Percentiles rank a stretch among this genome's conserved stretches.
These are phyloP conservation scores for Pascua sp. DNA, from an alignment of 1,284 basidiomycete genomes.

Conservation along the genomic window DNA sequence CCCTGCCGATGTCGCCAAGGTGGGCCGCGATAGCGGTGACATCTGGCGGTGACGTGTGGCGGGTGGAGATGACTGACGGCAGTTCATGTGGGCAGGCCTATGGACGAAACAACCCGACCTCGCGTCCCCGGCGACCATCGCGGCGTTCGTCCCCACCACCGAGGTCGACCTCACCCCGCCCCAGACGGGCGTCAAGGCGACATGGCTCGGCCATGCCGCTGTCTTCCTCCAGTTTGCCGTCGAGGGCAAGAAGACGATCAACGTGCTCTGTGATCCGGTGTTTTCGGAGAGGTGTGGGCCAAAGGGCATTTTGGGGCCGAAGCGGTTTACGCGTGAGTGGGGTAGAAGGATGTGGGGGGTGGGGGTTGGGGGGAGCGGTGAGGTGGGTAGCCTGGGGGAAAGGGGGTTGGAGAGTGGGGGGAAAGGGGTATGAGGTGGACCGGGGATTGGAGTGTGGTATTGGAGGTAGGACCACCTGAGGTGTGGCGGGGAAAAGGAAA, in stretches of 20 bases:
- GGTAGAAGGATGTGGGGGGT: no score
- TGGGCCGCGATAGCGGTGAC: not conserved
- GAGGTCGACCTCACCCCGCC: slow-evolving; percentile 9
- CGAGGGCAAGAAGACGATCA: slow-evolving; percentile 49
- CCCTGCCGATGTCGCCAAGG: slow-evolving; percentile 14
- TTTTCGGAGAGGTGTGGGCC: slow-evolving; percentile 64
- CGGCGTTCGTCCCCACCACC: slow-evolving; percentile 7
- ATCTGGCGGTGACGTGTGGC: not conserved
- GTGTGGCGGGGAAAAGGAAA: no score
- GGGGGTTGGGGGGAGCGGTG: no score
- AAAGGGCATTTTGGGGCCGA: slow-evolving; percentile 54
- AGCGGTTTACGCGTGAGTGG: slow-evolving; percentile 56
- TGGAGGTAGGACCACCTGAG: no score
- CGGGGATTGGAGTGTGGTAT: no score
- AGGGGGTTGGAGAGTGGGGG: no score
- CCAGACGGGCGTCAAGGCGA: slow-evolving; percentile 55
- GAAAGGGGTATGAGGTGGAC: no score
- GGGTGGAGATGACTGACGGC: not conserved
- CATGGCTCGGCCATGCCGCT: slow-evolving; percentile 70
- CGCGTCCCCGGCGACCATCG: slow-evolving; percentile 7
- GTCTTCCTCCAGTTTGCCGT: slow-evolving; percentile 64
- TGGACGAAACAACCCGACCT: slow-evolving; percentile 28
- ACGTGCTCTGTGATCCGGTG: slow-evolving; percentile 70
- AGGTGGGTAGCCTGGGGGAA: no score
- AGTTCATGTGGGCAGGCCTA: slow-evolving; percentile 7